A percentile compares a stretch with the other conserved stretches of the same genome.
phyloP scores from a whole-genome alignment of 2,329 filamentous ascomycete genomes.

The Lojkania enalia region DNA sequence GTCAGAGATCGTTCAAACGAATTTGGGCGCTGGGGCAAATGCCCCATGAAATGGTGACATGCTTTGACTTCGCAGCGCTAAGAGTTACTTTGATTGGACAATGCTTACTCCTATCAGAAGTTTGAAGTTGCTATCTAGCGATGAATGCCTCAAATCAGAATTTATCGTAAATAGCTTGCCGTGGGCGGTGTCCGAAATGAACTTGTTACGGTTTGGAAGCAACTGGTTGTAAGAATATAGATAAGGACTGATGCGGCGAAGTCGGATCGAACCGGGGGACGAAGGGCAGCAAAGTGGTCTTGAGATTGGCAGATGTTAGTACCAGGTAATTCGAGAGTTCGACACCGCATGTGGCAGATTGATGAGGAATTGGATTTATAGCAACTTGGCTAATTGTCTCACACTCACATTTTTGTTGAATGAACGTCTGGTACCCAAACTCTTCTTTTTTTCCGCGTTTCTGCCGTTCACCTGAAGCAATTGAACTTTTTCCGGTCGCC shows the following conservation, averaged over 20 bases:
- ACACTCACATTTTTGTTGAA: conserved; percentile 19
- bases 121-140: conserved; percentile 5
- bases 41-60: too few species aligned
- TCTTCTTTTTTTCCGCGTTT: conserved; percentile 2
- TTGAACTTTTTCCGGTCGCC: conserved; percentile 14
- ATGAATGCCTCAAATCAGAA: conserved; percentile 12
- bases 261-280: neutral
- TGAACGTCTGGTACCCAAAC: conserved; percentile 5
- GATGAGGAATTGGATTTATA: neutral
- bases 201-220: neutral
- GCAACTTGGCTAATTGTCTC: conserved; percentile 9
- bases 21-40: neutral
- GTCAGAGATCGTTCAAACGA: conserved; percentile 13
- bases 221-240: too few species aligned
- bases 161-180: conserved; percentile 4
- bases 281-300: neutral
- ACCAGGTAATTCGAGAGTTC: conserved; percentile 3
- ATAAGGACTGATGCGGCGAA: neutral
- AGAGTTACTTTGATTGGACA: conserved; percentile 8
- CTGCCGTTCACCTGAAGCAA: conserved; percentile 8
- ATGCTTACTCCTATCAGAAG: conserved; percentile 6
- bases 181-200: neutral
- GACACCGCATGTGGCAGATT: conserved; percentile 7
- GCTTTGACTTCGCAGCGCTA: neutral
- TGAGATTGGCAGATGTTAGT: neutral